Percentiles rank a stretch among this genome's conserved stretches.
These are phyloP conservation scores for Ramichloridium luteum DNA, from an alignment of 2,329 filamentous ascomycete species.

Conservation along the genomic window DNA sequence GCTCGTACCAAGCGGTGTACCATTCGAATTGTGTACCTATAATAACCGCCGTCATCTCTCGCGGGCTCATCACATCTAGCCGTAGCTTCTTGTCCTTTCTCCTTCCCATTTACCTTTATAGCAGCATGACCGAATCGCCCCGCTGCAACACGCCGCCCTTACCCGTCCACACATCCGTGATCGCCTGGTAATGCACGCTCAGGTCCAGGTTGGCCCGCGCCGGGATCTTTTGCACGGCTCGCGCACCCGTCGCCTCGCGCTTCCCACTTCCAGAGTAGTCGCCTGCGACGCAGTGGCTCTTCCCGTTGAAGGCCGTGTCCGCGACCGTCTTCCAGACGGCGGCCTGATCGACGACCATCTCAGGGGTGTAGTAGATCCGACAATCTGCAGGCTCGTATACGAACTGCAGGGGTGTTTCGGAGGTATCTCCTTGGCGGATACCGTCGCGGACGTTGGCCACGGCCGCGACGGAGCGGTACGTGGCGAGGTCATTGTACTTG, in stretches of 20 bases:
- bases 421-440: conserved; percentile 23
- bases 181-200: conserved; percentile 10
- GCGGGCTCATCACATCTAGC: no score
- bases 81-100: no score
- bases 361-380: conserved; percentile 39
- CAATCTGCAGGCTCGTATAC: conserved; percentile 39
- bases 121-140: conserved; percentile 13
- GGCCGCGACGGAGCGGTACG: conserved; percentile 13
- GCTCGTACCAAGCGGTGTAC: no score
- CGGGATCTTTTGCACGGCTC: not conserved
- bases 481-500: conserved; percentile 17
- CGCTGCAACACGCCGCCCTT: conserved; percentile 10
- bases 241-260: conserved; percentile 6
- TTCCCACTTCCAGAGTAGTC: conserved; percentile 7
- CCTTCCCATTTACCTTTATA: no score
- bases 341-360: conserved; percentile 37
- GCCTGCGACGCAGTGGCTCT: conserved; percentile 23
- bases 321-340: conserved; percentile 35
- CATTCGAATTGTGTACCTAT: no score
- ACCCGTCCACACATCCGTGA: conserved; percentile 15
- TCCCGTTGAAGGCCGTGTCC: conserved; percentile 21
- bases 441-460: conserved; percentile 23
- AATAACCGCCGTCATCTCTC: no score
- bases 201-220: conserved; percentile 15
- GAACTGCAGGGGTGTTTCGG: conserved; percentile 37